Evolutionary conservation across 2,329 filamentous ascomycete species (phyloP).

Genomic region (Colletotrichum filicis): DNA sequence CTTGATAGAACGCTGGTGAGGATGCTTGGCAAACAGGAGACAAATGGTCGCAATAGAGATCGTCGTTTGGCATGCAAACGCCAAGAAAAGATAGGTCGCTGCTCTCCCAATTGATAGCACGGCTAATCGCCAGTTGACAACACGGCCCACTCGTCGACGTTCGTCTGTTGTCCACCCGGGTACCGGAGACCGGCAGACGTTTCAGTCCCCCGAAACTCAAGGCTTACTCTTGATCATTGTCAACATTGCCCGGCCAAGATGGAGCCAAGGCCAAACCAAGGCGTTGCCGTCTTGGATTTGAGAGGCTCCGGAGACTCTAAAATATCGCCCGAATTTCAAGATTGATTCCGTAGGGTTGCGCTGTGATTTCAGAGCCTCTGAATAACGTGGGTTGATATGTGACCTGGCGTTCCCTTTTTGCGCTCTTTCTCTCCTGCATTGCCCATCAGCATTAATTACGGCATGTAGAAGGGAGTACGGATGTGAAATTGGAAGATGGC

Average conservation of each 20-base stretch:
- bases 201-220: conserved; percentile 12
- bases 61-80: conserved; percentile 1
- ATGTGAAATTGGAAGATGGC: conserved; percentile 16
- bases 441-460: conserved; percentile 2
- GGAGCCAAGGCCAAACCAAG: conserved; percentile 20
- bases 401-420: background rate
- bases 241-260: conserved; percentile 26
- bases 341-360: background rate
- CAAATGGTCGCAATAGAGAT: background rate
- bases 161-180: conserved; percentile 5
- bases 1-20: background rate
- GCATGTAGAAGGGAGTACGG: conserved; percentile 5
- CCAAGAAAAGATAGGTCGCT: conserved; percentile 5
- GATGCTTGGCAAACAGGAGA: conserved; percentile 6
- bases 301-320: background rate
- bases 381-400: background rate
- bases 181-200: conserved; percentile 9
- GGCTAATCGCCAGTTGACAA: conserved; percentile 22
- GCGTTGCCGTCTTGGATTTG: conserved; percentile 15
- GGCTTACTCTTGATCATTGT: conserved; percentile 5
- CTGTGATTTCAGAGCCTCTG: conserved; percentile 15
- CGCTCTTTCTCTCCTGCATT: background rate
- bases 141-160: conserved; percentile 26
- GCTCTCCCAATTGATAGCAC: background rate
- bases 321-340: background rate